phyloP scores from a whole-genome alignment of 2,329 filamentous ascomycete species.

The Microsporum ferrugineum region DNA sequence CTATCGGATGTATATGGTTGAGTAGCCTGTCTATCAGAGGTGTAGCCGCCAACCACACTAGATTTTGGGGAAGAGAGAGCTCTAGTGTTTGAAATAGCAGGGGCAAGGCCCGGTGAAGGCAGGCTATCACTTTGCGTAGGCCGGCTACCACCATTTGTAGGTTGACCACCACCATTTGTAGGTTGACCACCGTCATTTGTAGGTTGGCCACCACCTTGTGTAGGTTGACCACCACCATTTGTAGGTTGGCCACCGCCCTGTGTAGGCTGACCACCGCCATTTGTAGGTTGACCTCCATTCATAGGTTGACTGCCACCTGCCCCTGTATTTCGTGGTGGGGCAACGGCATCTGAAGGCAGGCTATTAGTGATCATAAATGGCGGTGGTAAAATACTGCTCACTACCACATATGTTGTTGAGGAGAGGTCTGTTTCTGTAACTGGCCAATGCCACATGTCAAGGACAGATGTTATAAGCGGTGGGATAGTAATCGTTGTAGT shows the following conservation, averaged over 20 bases:
- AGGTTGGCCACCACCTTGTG: background rate
- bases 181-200: background rate
- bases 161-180: no score
- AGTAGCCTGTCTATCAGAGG: background rate
- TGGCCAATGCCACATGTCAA: slow-evolving; percentile 8
- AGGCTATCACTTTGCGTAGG: background rate
- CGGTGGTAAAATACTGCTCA: slow-evolving; percentile 5
- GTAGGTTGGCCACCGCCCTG: background rate
- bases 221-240: background rate
- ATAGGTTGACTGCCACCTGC: background rate
- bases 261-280: background rate
- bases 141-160: background rate
- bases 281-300: background rate
- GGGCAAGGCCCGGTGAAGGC: background rate
- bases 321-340: background rate
- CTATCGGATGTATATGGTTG: background rate
- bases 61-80: background rate
- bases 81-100: background rate
- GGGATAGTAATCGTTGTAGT: slow-evolving; percentile 5
- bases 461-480: slow-evolving; percentile 4
- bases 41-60: background rate
- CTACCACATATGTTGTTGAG: background rate
- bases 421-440: background rate
- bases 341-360: background rate
- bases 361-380: slow-evolving; percentile 9